A percentile compares a stretch with the other conserved stretches of the same genome.
Evolutionary conservation across 2,329 filamentous ascomycete species (phyloP).

Genomic region (Trichoderma lentiforme): DNA sequence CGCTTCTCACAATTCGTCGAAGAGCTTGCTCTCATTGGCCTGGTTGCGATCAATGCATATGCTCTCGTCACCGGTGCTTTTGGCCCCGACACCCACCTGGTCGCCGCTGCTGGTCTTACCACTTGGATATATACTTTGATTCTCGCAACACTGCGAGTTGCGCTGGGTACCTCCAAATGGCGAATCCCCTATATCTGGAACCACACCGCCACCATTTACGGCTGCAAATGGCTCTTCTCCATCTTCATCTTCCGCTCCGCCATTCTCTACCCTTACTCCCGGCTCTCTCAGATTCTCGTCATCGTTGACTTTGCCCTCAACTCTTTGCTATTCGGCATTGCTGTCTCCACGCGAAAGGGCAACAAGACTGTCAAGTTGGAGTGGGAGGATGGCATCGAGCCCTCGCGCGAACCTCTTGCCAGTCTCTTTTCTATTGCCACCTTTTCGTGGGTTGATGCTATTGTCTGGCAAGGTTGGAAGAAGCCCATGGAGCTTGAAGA

Average conservation of each 20-base stretch:
- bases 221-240: constrained; percentile 73
- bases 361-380: constrained; percentile 87
- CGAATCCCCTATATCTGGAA: constrained; percentile 78
- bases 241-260: constrained; percentile 79
- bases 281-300: constrained; percentile 59
- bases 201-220: constrained; percentile 84
- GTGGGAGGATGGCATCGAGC: constrained; percentile 83
- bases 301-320: constrained; percentile 73
- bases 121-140: constrained; percentile 79
- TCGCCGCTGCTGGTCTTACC: constrained; percentile 63
- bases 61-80: constrained; percentile 60
- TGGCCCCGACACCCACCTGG: constrained; percentile 54
- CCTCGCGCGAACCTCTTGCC: constrained; percentile 80
- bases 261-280: constrained; percentile 71
- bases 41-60: constrained; percentile 66
- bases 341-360: constrained; percentile 80
- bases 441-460: constrained; percentile 85
- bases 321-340: constrained; percentile 70
- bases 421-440: constrained; percentile 85
- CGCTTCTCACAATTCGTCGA: constrained; percentile 68
- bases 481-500: constrained; percentile 76
- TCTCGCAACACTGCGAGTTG: constrained; percentile 70
- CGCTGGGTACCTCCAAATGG: constrained; percentile 61
- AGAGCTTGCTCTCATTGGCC: constrained; percentile 67
- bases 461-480: constrained; percentile 86